Percentiles rank a stretch among this genome's conserved stretches.
Evolutionary conservation across 306 rosid genomes (phyloP).

Genomic region (Gastrolobium bilobum): DNA sequence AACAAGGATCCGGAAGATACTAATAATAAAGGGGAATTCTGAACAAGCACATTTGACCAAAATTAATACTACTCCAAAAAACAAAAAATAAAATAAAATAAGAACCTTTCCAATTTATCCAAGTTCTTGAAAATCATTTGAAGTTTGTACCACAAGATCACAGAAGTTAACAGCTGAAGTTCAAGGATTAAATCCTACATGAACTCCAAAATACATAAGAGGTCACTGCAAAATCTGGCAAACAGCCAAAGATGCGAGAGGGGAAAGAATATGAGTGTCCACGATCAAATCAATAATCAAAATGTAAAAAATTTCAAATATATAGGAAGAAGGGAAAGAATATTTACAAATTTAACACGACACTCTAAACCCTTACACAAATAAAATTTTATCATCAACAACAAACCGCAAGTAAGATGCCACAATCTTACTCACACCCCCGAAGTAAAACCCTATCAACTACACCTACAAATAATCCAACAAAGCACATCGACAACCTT

Average conservation of each 20-base stretch:
- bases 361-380: slow-evolving; percentile 1
- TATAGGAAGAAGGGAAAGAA: not conserved
- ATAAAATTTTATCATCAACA: slow-evolving; percentile 16
- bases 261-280: not conserved
- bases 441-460: slow-evolving; percentile 11
- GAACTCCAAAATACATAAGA: not conserved
- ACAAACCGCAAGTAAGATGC: slow-evolving; percentile 36
- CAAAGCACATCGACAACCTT: slow-evolving; percentile 9
- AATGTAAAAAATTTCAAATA: not conserved
- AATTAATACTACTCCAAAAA: not conserved
- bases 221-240: not conserved
- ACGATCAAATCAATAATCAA: slow-evolving; percentile 9
- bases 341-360: slow-evolving; percentile 11
- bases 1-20: not conserved
- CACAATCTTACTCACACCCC: slow-evolving; percentile 16
- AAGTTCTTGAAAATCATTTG: not conserved
- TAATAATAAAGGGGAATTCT: not conserved
- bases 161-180: not conserved
- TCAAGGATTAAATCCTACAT: not conserved
- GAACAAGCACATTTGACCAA: not conserved
- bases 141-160: not conserved
- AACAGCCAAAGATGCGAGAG: not conserved
- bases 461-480: slow-evolving; percentile 2
- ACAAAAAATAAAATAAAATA: not conserved
- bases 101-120: not conserved